Percentiles rank a stretch among this genome's conserved stretches.
phyloP scores from a whole-genome alignment of 2,329 filamentous ascomycete species.

The Parafenestella ontariensis region DNA sequence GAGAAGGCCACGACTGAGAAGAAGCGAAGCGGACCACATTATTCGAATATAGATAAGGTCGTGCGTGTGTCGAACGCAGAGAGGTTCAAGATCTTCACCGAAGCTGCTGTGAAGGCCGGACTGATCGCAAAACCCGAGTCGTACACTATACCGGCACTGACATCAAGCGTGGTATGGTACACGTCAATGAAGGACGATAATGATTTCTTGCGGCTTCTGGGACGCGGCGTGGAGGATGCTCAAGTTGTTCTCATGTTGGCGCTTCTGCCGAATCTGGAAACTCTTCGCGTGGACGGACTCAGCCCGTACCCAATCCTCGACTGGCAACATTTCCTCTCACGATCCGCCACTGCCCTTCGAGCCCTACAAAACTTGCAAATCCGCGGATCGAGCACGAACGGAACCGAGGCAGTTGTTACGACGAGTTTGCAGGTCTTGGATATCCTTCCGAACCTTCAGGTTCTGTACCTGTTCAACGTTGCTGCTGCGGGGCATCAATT shows the following conservation, averaged over 20 bases:
- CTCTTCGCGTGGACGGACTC: background rate
- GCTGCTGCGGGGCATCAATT: background rate
- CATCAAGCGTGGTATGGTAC: slow-evolving; percentile 3
- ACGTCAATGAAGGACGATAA: slow-evolving; percentile 1
- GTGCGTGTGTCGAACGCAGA: background rate
- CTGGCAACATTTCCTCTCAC: slow-evolving; percentile 4
- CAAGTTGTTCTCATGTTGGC: slow-evolving; percentile 1
- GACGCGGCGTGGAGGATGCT: slow-evolving; percentile 1
- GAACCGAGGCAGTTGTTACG: background rate
- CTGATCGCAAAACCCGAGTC: background rate
- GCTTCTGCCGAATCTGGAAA: background rate
- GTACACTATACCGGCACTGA: background rate
- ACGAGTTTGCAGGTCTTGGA: slow-evolving; percentile 1
- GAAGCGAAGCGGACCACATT: background rate
- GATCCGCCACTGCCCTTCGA: background rate
- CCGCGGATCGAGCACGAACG: background rate
- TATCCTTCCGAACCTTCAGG: background rate
- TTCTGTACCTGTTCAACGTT: background rate
- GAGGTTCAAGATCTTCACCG: background rate
- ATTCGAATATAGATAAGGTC: background rate
- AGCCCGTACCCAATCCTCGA: slow-evolving; percentile 5
- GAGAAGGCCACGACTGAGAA: background rate
- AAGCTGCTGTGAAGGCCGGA: background rate
- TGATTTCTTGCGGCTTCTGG: slow-evolving; percentile 1
- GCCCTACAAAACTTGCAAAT: background rate